These are phyloP conservation scores for Miscanthus lutarioriparius DNA, from an alignment of 176 grass and related monocot species.

Conservation along the genomic window DNA sequence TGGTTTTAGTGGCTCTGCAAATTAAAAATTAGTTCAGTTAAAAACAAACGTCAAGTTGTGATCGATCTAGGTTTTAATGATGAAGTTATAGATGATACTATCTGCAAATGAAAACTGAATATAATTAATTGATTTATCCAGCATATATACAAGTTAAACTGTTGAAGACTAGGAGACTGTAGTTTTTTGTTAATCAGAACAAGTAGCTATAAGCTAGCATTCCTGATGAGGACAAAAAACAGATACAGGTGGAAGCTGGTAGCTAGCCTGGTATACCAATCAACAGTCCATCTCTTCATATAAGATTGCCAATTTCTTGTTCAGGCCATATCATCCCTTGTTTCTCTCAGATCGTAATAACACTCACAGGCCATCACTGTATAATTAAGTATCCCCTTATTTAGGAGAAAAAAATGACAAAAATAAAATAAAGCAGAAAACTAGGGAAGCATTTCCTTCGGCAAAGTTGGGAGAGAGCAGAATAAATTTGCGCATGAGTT, in stretches of 20 bases:
- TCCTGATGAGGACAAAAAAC: neutral
- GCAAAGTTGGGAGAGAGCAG: too few relatives aligned
- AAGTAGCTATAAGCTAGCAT: neutral
- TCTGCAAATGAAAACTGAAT: neutral
- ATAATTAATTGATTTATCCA: neutral
- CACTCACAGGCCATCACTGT: neutral
- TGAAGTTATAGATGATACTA: neutral
- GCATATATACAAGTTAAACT: neutral
- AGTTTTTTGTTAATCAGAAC: neutral
- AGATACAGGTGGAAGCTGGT: neutral
- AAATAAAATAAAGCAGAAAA: neutral
- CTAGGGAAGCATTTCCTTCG: too few relatives aligned
- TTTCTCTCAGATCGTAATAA: neutral
- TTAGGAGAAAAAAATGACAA: conserved; percentile 1
- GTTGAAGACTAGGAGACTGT: neutral
- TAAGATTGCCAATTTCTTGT: neutral
- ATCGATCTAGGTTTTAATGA: neutral
- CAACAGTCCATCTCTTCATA: neutral
- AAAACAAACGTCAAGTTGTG: neutral
- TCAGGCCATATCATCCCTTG: neutral
- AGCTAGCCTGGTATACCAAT: neutral
- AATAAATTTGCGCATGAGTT: too few relatives aligned
- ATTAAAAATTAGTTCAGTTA: neutral
- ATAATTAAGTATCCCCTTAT: too few relatives aligned
- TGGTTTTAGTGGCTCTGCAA: neutral